These are phyloP conservation scores for Sporothrix mexicana DNA, from an alignment of 2,329 filamentous ascomycete genomes.

Conservation along the genomic window DNA sequence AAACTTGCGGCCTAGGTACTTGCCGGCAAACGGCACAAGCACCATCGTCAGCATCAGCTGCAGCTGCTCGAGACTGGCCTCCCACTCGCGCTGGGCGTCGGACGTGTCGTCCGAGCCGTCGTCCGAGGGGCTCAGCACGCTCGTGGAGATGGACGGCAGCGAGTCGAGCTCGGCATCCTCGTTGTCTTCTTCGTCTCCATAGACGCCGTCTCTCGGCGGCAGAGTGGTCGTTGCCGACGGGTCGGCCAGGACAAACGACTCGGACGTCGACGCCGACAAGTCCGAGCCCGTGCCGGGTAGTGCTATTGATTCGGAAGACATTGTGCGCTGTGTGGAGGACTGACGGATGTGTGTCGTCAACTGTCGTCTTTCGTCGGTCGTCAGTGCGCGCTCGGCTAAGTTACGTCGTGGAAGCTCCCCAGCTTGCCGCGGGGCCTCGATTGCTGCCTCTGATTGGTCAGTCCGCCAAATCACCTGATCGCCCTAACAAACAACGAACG, in stretches of 20 bases:
- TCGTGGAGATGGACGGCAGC: slow-evolving; percentile 65
- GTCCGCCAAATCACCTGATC: not conserved
- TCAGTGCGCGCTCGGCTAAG: not conserved
- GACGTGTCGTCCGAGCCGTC: slow-evolving; percentile 63
- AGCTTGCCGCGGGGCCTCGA: slow-evolving; percentile 1
- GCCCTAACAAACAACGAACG: not conserved
- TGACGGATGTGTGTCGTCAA: not conserved
- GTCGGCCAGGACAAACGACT: slow-evolving; percentile 60
- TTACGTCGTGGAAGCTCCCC: not conserved
- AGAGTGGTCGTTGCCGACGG: slow-evolving; percentile 46
- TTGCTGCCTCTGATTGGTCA: slow-evolving; percentile 4
- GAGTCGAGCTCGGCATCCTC: slow-evolving; percentile 67
- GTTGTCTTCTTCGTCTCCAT: slow-evolving; percentile 40
- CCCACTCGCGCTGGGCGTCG: slow-evolving; percentile 94
- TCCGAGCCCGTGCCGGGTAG: slow-evolving; percentile 18
- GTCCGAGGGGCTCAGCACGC: slow-evolving; percentile 46
- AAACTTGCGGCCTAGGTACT: slow-evolving; percentile 92
- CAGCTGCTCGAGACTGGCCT: slow-evolving; percentile 89
- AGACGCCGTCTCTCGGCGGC: slow-evolving; percentile 14
- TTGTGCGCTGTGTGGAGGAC: slow-evolving; percentile 7
- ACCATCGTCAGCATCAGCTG: slow-evolving; percentile 95
- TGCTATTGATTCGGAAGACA: slow-evolving; percentile 33
- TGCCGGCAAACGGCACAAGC: slow-evolving; percentile 88
- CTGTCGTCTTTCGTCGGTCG: not conserved
- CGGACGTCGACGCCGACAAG: slow-evolving; percentile 45